Evolutionary conservation across 2,329 filamentous ascomycete species (phyloP).

Genomic region (Talaromyces sp.): DNA sequence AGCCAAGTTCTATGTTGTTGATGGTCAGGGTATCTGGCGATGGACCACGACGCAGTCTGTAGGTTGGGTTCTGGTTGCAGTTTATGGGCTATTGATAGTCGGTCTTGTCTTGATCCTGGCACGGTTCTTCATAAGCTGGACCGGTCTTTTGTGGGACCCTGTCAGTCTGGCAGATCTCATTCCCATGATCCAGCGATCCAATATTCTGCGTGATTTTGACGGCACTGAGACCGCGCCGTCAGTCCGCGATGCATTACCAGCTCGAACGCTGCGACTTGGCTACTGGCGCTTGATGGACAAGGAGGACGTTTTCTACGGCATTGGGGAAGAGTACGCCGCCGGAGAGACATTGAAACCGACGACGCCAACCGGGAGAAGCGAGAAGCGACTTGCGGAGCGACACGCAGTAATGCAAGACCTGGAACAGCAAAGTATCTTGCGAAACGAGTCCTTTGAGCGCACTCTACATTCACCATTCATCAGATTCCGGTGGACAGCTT

Average conservation of each 20-base stretch:
- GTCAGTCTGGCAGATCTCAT: constrained; percentile 75
- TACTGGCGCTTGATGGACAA: constrained; percentile 72
- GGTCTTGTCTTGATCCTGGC: constrained; percentile 54
- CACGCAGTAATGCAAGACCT: constrained; percentile 20
- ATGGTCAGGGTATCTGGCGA: constrained; percentile 57
- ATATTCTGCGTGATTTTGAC: constrained; percentile 66
- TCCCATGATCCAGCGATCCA: constrained; percentile 71
- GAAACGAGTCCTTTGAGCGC: constrained; percentile 43
- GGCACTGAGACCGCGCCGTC: constrained; percentile 56
- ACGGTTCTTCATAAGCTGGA: constrained; percentile 61
- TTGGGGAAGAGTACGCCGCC: constrained; percentile 59
- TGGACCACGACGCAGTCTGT: constrained; percentile 76
- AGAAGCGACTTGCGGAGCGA: neutral
- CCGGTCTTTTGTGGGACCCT: constrained; percentile 80
- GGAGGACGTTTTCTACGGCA: constrained; percentile 68
- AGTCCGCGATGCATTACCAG: constrained; percentile 45
- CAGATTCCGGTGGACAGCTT: constrained; percentile 66
- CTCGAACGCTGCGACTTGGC: constrained; percentile 65
- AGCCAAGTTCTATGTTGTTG: constrained; percentile 55
- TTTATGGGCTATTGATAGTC: constrained; percentile 64
- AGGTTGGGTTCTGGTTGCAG: constrained; percentile 67
- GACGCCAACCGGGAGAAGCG: neutral
- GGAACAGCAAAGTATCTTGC: constrained; percentile 31
- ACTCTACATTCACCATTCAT: constrained; percentile 47
- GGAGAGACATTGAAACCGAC: constrained; percentile 15